Base-by-base conservation (phyloP, 192 early-diverging fungal species). In the Entomortierella beljakovae region DNA sequence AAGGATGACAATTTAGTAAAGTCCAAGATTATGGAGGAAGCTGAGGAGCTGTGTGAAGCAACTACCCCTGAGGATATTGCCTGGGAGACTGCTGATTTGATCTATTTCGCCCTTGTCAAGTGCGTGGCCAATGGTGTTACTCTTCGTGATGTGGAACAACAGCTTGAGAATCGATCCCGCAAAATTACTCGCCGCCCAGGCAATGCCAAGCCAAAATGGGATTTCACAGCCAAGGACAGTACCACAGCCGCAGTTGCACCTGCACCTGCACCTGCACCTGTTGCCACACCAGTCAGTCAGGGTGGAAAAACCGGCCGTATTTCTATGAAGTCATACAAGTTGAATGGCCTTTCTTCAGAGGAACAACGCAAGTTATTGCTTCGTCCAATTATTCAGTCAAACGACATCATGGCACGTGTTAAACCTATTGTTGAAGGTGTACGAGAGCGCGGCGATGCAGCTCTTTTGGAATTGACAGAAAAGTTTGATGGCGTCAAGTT, bases 11-110 rank as follows among this genome's bases (percentile, higher is more conserved):
- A 81, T 31, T 80, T 99, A 34, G 87, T 99, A 32, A 82, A 88
- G 54, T 89, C 96, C 61, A 99, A 99, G 88, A 93, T 99, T 64
- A 88, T 95, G 83, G 98, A 99, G 77, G 97, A 98, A 82, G 98
- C 98, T 1, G 87, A 92, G 11, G 98, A 98, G 81, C 74, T 99
- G 32, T 95, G 94, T 56, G 90, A 94, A 25, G 96, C 98, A 43
- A 85, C 70, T 2, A 81, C 68, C 1, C 81, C 85, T 40, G 90
- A 91, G 16, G 94, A 98, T 8, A 90, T 98, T 80, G 95, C 96
- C 3, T 97, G 92, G 87, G 97, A 99, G 82, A 92, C 96, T 9
- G 97, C 98, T 18, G 98, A 99, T 79, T 73, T 98, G 59, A 88
- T 99, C 61, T 99, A 98, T 85, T 99, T 99, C 86, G 90, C 95